phyloP scores from a whole-genome alignment of 176 grass and related monocot species.

The Carex scoparia region DNA sequence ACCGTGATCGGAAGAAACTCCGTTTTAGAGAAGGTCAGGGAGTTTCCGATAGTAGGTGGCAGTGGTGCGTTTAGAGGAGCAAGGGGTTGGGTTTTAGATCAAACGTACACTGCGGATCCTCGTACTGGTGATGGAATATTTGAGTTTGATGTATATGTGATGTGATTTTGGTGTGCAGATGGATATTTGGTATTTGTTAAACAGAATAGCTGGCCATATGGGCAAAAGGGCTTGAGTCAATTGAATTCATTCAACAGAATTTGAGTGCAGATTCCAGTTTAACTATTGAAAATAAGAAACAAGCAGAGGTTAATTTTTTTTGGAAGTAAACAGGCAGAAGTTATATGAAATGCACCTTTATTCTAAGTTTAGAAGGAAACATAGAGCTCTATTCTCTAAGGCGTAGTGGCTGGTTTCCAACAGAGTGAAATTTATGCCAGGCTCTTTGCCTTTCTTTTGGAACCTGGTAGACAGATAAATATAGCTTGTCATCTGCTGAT shows the following conservation, averaged over 20 bases:
- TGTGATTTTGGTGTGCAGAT: conserved; percentile 2
- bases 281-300: no score
- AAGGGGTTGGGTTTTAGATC: conserved; percentile 17
- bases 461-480: background rate
- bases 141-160: conserved; percentile 23
- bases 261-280: no score
- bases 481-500: background rate
- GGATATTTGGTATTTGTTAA: background rate
- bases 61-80: conserved; percentile 15
- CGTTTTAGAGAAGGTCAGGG: conserved; percentile 6
- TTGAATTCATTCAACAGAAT: no score
- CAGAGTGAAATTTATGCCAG: background rate
- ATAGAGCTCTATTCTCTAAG: background rate
- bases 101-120: conserved; percentile 16
- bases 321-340: background rate
- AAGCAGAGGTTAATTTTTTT: background rate
- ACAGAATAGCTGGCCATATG: background rate
- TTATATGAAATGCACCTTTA: background rate
- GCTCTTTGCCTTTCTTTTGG: background rate
- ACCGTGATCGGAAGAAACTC: conserved; percentile 8
- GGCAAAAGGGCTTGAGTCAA: no score
- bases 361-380: background rate
- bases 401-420: background rate
- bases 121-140: conserved; percentile 25
- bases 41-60: conserved; percentile 4